Conservation (phyloP, 1,139 yeast species). For the Yamadazyma triangularis region DNA sequence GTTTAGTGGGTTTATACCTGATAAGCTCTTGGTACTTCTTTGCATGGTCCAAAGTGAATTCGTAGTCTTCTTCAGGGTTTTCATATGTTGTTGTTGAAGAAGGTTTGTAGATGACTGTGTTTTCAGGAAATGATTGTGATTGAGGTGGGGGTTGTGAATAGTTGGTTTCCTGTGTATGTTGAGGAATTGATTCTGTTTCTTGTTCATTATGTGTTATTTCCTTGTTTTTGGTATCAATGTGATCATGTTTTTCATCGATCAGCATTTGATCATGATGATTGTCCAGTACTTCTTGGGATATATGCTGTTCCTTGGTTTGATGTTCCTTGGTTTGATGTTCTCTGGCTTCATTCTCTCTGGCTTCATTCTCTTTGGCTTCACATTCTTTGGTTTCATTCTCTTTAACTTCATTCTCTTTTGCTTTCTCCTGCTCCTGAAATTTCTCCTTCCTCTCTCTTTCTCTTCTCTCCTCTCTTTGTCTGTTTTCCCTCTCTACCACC, state of each 20-base stretch:
- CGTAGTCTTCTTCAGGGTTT: constrained; percentile 45
- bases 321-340: background rate
- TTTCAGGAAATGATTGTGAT: background rate
- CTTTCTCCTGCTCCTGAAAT: background rate
- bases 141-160: background rate
- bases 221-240: too few species aligned
- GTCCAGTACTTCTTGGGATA: background rate
- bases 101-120: constrained; percentile 12
- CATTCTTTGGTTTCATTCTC: background rate
- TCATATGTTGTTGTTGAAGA: constrained; percentile 20
- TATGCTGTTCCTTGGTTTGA: background rate
- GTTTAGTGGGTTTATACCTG: constrained; percentile 19
- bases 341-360: background rate
- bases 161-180: background rate
- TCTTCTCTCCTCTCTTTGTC: constrained; percentile 1
- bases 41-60: constrained; percentile 50
- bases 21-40: constrained; percentile 47
- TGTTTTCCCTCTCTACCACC: constrained; percentile 9
- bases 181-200: background rate
- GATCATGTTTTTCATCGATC: too few species aligned
- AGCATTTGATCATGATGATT: too few species aligned
- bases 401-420: background rate
- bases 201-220: background rate
- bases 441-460: background rate
- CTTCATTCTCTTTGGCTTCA: background rate